A percentile compares a stretch with the other conserved stretches of the same genome.
These are phyloP conservation scores for Candida sp. DNA, from an alignment of 1,139 yeast species.

Conservation along the genomic window DNA sequence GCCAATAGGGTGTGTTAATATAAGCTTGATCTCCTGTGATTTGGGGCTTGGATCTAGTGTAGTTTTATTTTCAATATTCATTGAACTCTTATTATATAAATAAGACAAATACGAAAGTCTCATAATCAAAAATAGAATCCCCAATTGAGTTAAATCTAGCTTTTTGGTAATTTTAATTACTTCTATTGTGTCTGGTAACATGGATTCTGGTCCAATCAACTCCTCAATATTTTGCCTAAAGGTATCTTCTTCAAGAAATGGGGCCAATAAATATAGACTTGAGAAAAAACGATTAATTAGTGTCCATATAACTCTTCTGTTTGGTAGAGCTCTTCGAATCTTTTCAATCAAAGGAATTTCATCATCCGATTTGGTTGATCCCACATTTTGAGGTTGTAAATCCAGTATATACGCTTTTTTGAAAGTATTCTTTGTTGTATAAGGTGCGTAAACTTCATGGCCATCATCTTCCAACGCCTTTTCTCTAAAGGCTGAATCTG, in stretches of 20 bases:
- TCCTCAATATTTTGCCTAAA: constrained; percentile 16
- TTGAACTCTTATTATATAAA: constrained; percentile 27
- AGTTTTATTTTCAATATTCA: constrained; percentile 22
- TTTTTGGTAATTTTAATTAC: constrained; percentile 22
- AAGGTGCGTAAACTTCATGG: constrained; percentile 33
- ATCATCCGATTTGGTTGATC: constrained; percentile 26
- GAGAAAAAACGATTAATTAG: constrained; percentile 27
- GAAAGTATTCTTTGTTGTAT: constrained; percentile 18
- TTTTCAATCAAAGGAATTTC: constrained; percentile 30
- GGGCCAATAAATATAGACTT: constrained; percentile 32
- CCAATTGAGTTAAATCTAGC: constrained; percentile 31
- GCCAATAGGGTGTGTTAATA: constrained; percentile 48
- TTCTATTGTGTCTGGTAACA: constrained; percentile 17
- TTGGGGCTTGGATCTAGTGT: constrained; percentile 17
- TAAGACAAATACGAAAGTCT: constrained; percentile 30
- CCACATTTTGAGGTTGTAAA: constrained; percentile 14
- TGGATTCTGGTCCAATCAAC: constrained; percentile 24
- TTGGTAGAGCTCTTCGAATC: constrained; percentile 31
- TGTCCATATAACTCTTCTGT: constrained; percentile 28
- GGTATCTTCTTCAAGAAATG: constrained; percentile 30
- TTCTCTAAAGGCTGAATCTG: constrained; percentile 21
- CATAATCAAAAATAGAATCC: constrained; percentile 25
- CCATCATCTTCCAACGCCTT: constrained; percentile 33
- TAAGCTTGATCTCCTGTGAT: constrained; percentile 33
- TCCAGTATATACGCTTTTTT: constrained; percentile 9